Percentiles rank a stretch among this genome's conserved stretches.
phyloP scores from a whole-genome alignment of 345 rosid genomes.

The Salix viminalis region DNA sequence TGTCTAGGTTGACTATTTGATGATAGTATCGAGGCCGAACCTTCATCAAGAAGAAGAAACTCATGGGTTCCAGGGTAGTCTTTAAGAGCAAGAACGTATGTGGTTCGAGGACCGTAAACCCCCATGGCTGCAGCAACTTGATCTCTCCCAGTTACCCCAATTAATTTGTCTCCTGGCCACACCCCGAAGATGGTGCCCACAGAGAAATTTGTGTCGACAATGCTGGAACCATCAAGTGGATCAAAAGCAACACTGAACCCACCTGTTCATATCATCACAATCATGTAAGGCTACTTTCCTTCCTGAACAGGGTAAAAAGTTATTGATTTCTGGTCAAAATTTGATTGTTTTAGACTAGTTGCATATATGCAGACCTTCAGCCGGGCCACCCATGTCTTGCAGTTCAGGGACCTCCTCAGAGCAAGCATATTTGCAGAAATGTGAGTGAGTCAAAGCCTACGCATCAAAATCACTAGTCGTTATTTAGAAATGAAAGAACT shows the following conservation, averaged over 20 bases:
- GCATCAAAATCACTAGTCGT: constrained; percentile 4
- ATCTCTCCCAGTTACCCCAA: constrained; percentile 72
- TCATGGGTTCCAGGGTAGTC: constrained; percentile 89
- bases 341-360: background rate
- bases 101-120: constrained; percentile 82
- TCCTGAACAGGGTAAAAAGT: background rate
- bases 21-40: constrained; percentile 30
- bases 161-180: constrained; percentile 95
- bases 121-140: constrained; percentile 99
- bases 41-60: constrained; percentile 98
- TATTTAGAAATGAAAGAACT: background rate
- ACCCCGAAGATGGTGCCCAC: constrained; percentile 96
- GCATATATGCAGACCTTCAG: constrained; percentile 53
- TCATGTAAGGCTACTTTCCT: constrained; percentile 1
- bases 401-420: constrained; percentile 96
- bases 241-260: constrained; percentile 94
- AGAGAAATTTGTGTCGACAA: constrained; percentile 77
- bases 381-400: constrained; percentile 97
- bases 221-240: constrained; percentile 85
- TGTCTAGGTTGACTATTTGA: background rate
- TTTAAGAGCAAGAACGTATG: constrained; percentile 82
- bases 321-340: background rate
- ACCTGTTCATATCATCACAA: constrained; percentile 32
- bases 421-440: constrained; percentile 92
- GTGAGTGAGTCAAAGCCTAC: constrained; percentile 85